These are phyloP conservation scores for Telopea speciosissima DNA, from an alignment of 177 flowering plant genomes.

Conservation along the genomic window DNA sequence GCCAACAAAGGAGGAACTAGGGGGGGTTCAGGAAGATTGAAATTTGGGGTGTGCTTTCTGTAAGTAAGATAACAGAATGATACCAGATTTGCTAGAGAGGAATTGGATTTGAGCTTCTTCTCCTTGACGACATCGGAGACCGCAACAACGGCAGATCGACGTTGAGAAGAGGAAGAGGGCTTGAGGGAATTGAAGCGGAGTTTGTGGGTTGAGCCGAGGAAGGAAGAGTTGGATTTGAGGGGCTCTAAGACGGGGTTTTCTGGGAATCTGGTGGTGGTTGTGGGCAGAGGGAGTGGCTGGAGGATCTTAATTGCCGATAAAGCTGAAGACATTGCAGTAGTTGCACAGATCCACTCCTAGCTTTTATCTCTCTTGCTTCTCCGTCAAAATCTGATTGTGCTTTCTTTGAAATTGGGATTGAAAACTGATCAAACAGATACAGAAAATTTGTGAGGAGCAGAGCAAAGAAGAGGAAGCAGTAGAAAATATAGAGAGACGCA, in stretches of 20 bases:
- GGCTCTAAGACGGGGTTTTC: conserved; percentile 25
- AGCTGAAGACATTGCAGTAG: conserved; percentile 28
- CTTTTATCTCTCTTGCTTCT: too few species aligned
- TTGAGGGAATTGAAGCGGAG: conserved; percentile 18
- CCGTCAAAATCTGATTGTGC: neutral
- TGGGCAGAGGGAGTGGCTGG: conserved; percentile 17
- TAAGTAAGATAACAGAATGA: neutral
- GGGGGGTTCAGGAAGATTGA: too few species aligned
- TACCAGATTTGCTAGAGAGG: conserved; percentile 49
- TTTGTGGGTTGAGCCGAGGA: conserved; percentile 36
- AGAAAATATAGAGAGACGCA: neutral
- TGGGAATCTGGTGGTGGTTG: conserved; percentile 25
- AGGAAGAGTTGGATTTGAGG: conserved; percentile 20
- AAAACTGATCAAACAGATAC: neutral
- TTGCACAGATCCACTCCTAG: neutral
- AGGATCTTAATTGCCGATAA: conserved; percentile 32
- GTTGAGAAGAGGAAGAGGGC: conserved; percentile 8
- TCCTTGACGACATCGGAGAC: conserved; percentile 67
- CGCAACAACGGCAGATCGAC: conserved; percentile 38
- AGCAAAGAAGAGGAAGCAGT: conserved; percentile 5
- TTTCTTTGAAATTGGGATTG: neutral
- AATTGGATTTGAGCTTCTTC: conserved; percentile 38
- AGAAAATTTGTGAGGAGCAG: neutral
- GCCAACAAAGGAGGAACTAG: neutral
- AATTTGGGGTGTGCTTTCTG: neutral